These are phyloP conservation scores for Kluyveromyces starmeri DNA, from an alignment of 805 yeast genomes.

Conservation along the genomic window DNA sequence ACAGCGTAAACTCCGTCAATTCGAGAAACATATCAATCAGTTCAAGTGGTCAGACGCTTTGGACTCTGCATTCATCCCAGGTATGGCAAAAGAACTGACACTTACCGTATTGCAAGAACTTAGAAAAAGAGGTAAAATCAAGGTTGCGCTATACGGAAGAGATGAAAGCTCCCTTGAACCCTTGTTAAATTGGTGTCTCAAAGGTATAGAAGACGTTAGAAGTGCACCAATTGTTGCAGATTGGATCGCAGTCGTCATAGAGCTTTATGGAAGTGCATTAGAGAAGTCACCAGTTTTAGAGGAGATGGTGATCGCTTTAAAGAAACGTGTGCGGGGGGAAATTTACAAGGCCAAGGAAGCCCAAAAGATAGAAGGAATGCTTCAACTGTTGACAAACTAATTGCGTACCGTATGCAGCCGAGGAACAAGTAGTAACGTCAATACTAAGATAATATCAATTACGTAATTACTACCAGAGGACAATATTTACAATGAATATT, in stretches of 20 bases:
- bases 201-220: conserved; percentile 71
- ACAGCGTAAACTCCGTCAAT: conserved; percentile 63
- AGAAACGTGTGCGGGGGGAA: conserved; percentile 56
- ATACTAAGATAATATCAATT: no score
- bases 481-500: no score
- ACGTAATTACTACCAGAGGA: no score
- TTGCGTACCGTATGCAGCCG: no score
- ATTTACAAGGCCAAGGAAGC: conserved; percentile 79
- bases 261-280: conserved; percentile 66
- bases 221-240: conserved; percentile 53
- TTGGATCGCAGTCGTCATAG: conserved; percentile 62
- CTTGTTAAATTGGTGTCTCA: conserved; percentile 71
- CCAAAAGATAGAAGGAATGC: conserved; percentile 85
- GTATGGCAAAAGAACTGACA: conserved; percentile 71
- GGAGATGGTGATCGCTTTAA: conserved; percentile 55
- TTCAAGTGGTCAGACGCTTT: conserved; percentile 92
- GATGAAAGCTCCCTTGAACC: conserved; percentile 86
- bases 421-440: no score
- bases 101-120: conserved; percentile 79
- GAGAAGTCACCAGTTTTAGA: conserved; percentile 72
- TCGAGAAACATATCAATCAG: conserved; percentile 75
- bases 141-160: conserved; percentile 69
- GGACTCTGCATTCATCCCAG: conserved; percentile 74
- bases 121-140: conserved; percentile 79
- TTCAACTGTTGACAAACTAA: conserved; percentile 61